Evolutionary conservation across 2,329 filamentous ascomycete species (phyloP), one percentile per base, ranked within the genome.

Genomic region (Monosporascus ibericus): DNA sequence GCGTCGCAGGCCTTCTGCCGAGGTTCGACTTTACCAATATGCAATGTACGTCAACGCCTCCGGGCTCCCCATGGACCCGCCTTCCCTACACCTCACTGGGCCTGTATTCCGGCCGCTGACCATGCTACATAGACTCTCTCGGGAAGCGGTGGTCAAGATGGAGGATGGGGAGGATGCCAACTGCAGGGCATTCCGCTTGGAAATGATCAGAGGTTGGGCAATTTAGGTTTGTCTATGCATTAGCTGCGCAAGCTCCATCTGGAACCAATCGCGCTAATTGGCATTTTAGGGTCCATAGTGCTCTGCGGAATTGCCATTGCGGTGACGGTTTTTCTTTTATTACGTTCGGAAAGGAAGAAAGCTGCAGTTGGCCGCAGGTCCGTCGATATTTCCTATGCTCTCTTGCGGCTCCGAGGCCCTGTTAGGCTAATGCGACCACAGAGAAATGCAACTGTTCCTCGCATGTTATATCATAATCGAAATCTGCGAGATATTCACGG

Each of bases 361-460:
- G 94, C 94, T 52, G 94, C 94, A 52, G 94, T 99, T 47, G 94
- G 94, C 55, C 80, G 94, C 75, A 88, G 91, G 91, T 95, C 74
- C 56, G 79, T 63, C 20, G 30, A 46, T 25, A n/a, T 27, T 25
- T 27, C 25, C 34, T 52, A 15, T 39, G 44, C 30, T 50, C 27
- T 3, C 17, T 39, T 48, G 15, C 15, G 48, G 8, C 20, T 37
- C 50, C 44, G 25, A 25, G 49, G 48, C 15, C 5, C 42, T 15
- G 36, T 58, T 63, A 67, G 30, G 66, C 65, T 61, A 14, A 52
- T 56, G 47, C 27, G 44, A 4, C 2, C 51, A 52, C 65, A 95
- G 94, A 70, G 94, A 99, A 72, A 97, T 99, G 82, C 94, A 99
- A 78, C 65, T 96, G 36, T 97, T 99, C 73, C 81, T 99, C 48